Percentiles rank a stretch among this genome's conserved stretches.
Evolutionary conservation across 306 rosid genomes (phyloP).

Genomic region (Bauhinia variegata): DNA sequence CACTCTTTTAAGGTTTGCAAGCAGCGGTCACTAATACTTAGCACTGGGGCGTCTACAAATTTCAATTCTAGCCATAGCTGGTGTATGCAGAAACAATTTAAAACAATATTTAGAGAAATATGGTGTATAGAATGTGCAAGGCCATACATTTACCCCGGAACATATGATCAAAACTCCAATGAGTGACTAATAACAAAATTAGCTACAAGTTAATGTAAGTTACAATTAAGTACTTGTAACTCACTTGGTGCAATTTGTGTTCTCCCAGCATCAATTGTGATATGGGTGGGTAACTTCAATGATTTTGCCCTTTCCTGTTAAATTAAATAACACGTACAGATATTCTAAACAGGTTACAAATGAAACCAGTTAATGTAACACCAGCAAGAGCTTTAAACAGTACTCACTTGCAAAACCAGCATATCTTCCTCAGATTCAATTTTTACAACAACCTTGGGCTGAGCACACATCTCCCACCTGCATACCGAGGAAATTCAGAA

Average conservation of each 20-base stretch:
- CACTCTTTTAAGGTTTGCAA: background rate
- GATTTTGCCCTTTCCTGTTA: conserved; percentile 82
- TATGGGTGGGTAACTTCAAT: conserved; percentile 77
- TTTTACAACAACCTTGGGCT: conserved; percentile 95
- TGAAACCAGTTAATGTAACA: conserved; percentile 3
- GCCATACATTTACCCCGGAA: conserved; percentile 5
- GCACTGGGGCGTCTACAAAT: background rate
- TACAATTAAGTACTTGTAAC: conserved; percentile 33
- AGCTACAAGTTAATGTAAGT: background rate
- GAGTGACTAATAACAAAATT: background rate
- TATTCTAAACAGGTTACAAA: conserved; percentile 1
- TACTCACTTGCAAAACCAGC: conserved; percentile 79
- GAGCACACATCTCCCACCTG: conserved; percentile 98
- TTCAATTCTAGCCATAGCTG: background rate
- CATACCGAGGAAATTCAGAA: conserved; percentile 34
- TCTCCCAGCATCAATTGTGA: conserved; percentile 95
- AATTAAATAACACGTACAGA: conserved; percentile 6
- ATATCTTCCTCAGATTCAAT: conserved; percentile 91
- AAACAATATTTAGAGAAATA: conserved; percentile 2
- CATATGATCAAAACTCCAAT: background rate
- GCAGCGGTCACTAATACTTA: background rate
- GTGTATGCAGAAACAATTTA: conserved; percentile 12
- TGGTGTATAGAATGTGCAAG: background rate
- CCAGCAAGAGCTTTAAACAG: background rate
- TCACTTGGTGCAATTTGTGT: conserved; percentile 98